phyloP scores from a whole-genome alignment of 2,329 filamentous ascomycete species.

The Zymoseptoria pseudotritici region DNA sequence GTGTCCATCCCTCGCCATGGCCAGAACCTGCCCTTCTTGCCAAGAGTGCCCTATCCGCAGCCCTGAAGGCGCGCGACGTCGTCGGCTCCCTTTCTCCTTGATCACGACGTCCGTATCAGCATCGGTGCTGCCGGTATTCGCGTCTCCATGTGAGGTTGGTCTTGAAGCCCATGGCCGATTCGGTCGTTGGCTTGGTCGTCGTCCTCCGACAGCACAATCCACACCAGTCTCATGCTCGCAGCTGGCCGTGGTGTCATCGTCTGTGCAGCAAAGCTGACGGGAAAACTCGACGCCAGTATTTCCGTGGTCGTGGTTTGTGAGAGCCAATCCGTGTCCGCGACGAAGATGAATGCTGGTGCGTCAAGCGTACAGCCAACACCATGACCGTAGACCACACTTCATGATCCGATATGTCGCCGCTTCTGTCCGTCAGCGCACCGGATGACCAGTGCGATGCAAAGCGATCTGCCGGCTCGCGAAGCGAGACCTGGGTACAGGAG shows the following conservation, averaged over 20 bases:
- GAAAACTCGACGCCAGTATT: neutral
- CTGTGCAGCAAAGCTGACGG: neutral
- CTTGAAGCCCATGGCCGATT: neutral
- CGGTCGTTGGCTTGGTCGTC: neutral
- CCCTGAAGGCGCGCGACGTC: neutral
- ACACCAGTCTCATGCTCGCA: neutral
- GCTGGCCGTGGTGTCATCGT: neutral
- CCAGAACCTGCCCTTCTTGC: neutral
- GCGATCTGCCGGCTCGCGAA: neutral
- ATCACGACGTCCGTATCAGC: conserved; percentile 6
- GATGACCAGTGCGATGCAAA: neutral
- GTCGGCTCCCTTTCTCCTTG: conserved; percentile 9
- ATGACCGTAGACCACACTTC: neutral
- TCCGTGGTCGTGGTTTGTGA: too few species aligned
- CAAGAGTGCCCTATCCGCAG: neutral
- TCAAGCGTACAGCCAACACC: neutral
- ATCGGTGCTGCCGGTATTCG: conserved; percentile 3
- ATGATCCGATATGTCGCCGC: neutral
- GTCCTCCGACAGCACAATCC: neutral
- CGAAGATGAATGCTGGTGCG: too few species aligned
- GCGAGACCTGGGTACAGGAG: neutral
- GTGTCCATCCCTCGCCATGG: neutral
- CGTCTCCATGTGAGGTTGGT: conserved; percentile 8
- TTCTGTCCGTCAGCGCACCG: neutral
- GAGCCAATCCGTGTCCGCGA: too few species aligned